phyloP scores from a whole-genome alignment of 2,329 filamentous ascomycete genomes.

The Clonostachys solani region DNA sequence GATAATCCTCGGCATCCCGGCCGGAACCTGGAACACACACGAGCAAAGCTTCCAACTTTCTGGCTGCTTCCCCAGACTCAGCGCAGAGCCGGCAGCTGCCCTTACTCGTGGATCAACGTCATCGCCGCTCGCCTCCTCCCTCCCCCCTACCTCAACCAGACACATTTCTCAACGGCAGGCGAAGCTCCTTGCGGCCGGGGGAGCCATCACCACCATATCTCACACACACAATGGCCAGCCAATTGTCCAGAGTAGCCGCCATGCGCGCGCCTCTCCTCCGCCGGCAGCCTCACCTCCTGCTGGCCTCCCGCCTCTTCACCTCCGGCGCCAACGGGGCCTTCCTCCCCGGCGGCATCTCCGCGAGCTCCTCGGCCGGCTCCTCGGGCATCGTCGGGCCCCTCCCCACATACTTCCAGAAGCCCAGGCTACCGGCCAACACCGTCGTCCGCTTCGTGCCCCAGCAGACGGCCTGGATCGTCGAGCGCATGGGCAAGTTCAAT shows the following conservation, averaged over 20 bases:
- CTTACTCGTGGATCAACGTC: not conserved
- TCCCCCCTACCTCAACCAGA: not conserved
- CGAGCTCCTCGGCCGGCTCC: not conserved
- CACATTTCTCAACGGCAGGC: not conserved
- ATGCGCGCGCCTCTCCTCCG: slow-evolving; percentile 1
- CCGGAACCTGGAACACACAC: not conserved
- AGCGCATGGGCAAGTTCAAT: slow-evolving; percentile 98
- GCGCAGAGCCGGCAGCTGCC: not conserved
- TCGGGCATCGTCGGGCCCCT: slow-evolving; percentile 20
- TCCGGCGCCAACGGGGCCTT: slow-evolving; percentile 16
- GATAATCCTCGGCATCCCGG: slow-evolving; percentile 2
- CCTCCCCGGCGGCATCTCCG: slow-evolving; percentile 16
- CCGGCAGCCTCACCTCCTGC: not conserved
- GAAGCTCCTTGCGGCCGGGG: not conserved
- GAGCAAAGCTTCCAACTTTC: too few relatives aligned
- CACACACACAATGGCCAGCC: slow-evolving; percentile 1
- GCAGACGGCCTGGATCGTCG: slow-evolving; percentile 98
- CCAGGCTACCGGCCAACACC: slow-evolving; percentile 82
- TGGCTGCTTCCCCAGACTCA: not conserved
- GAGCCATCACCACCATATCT: not conserved
- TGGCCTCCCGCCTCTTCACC: slow-evolving; percentile 16
- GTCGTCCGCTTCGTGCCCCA: slow-evolving; percentile 97
- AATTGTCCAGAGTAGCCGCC: slow-evolving; percentile 3
- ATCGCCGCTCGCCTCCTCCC: not conserved
- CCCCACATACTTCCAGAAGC: slow-evolving; percentile 76